Conservation (phyloP, 345 rosid species). For the Lepidium africanum region DNA sequence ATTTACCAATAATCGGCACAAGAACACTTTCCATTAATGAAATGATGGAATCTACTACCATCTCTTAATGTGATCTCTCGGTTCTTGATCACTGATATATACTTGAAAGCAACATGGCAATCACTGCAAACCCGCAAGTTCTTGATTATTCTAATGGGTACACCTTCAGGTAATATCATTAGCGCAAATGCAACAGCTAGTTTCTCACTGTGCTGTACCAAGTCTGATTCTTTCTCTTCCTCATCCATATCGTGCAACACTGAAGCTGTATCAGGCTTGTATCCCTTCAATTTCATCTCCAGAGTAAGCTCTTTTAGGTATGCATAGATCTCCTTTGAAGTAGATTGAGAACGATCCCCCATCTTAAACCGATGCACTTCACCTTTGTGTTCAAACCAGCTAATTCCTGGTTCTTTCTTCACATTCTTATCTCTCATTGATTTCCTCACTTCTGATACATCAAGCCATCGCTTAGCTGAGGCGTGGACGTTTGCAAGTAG, state of each 20-base stretch:
- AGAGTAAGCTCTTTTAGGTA: conserved; percentile 49
- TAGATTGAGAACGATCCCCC: conserved; percentile 58
- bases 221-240: conserved; percentile 65
- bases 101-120: conserved; percentile 67
- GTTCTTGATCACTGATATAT: conserved; percentile 49
- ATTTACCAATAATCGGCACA: conserved; percentile 73
- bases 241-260: conserved; percentile 71
- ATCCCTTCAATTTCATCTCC: conserved; percentile 63
- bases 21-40: conserved; percentile 61
- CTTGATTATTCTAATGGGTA: conserved; percentile 72
- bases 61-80: conserved; percentile 68
- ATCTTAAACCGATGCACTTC: conserved; percentile 50
- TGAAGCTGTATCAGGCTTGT: conserved; percentile 54
- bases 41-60: conserved; percentile 81
- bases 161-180: conserved; percentile 41
- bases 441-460: conserved; percentile 56
- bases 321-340: conserved; percentile 41
- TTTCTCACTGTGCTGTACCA: conserved; percentile 71
- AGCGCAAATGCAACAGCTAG: conserved; percentile 70
- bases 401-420: conserved; percentile 74
- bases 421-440: conserved; percentile 55
- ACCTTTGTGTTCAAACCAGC: conserved; percentile 70
- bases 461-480: conserved; percentile 53
- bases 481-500: conserved; percentile 66
- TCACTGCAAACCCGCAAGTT: conserved; percentile 69